Conservation (phyloP, 1,139 yeast species). For the Geotrichum histeridarum region DNA sequence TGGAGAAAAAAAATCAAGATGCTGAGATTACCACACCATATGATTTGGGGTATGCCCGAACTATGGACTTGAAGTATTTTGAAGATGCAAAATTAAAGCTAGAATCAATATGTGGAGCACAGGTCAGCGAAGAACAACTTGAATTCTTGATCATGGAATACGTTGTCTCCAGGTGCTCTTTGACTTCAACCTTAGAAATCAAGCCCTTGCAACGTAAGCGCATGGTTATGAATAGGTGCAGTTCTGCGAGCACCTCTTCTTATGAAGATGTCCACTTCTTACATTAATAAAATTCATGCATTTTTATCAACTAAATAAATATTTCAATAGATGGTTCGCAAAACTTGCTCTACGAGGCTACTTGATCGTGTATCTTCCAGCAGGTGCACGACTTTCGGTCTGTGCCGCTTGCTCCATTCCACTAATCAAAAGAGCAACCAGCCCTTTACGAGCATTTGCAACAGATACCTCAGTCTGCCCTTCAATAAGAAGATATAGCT, state of each 20-base stretch:
- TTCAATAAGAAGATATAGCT: conserved; percentile 73
- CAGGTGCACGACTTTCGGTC: conserved; percentile 40
- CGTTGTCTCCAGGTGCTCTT: not conserved
- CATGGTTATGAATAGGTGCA: too few relatives aligned
- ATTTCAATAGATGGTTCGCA: not conserved
- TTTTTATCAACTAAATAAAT: not conserved
- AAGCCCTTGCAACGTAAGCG: too few relatives aligned
- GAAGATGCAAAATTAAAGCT: not conserved
- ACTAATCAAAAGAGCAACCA: conserved; percentile 56
- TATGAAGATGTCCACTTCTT: conserved; percentile 17
- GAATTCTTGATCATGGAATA: conserved; percentile 1
- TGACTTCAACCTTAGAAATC: too few relatives aligned
- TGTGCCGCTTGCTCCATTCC: conserved; percentile 47
- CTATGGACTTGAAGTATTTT: too few relatives aligned
- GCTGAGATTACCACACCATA: too few relatives aligned
- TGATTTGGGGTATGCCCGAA: too few relatives aligned
- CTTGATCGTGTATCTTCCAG: conserved; percentile 21
- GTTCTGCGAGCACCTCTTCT: conserved; percentile 13
- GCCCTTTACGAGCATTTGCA: conserved; percentile 56
- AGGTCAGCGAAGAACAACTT: not conserved
- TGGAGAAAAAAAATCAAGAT: too few relatives aligned
- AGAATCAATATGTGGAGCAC: not conserved
- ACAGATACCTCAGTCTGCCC: conserved; percentile 65
- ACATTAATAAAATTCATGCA: not conserved
- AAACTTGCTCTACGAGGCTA: conserved; percentile 8